phyloP scores from a whole-genome alignment of 2,329 filamentous ascomycete genomes.

The Fusarium camptoceras region DNA sequence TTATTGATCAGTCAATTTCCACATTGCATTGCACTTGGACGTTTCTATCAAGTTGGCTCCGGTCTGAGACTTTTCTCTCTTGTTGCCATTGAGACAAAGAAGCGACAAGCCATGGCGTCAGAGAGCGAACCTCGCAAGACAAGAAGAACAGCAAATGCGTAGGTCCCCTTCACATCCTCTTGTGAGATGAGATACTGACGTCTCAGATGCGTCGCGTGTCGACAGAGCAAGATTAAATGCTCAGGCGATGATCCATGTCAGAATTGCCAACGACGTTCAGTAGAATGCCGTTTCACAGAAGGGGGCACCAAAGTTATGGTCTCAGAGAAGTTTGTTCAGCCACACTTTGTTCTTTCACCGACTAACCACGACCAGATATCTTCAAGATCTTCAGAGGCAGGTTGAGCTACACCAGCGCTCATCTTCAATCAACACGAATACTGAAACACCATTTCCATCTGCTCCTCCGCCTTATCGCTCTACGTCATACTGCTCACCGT shows the following conservation, averaged over 20 bases:
- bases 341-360: background rate
- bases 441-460: background rate
- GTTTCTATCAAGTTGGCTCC: too few relatives aligned
- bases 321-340: conserved; percentile 47
- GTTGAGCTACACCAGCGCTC: conserved; percentile 34
- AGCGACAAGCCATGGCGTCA: conserved; percentile 20
- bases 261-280: conserved; percentile 48
- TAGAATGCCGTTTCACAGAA: conserved; percentile 50
- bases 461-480: conserved; percentile 36
- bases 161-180: background rate
- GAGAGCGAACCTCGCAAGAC: conserved; percentile 32
- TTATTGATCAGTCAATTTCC: conserved; percentile 6
- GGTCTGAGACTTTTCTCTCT: too few relatives aligned
- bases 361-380: conserved; percentile 38
- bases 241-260: conserved; percentile 50
- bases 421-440: background rate
- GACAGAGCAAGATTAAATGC: conserved; percentile 53
- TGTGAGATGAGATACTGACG: background rate
- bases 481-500: conserved; percentile 20
- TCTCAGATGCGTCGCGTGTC: conserved; percentile 48
- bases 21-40: background rate
- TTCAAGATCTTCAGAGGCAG: conserved; percentile 42
- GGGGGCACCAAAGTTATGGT: conserved; percentile 47
- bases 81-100: too few relatives aligned
- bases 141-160: conserved; percentile 48